Base-by-base conservation (phyloP, 192 early-diverging fungal species). In the Backusella circina region DNA sequence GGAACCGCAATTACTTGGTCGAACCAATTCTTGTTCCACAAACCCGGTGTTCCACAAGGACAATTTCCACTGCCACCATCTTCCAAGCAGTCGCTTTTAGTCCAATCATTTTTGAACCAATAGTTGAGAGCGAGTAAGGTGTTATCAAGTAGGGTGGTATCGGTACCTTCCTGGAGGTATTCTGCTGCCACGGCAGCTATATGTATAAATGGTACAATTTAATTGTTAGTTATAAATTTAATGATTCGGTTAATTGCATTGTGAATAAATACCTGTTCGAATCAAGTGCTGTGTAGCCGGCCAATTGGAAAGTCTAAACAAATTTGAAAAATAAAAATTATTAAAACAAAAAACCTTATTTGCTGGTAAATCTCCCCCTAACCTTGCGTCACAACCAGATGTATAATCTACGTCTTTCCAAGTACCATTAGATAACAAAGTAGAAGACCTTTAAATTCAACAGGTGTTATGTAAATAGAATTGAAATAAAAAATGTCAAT, bases 11-110 rank as follows among this genome's bases (percentile, higher is more conserved):
- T 66, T 8, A 76, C 72, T 44, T 79, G 72, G 28, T 67, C 72
- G 35, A 68, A 79, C 77, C 77, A 79, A 35, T 79, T 79, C 16
- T 73, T 74, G n/a, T 74, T 79, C 77, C 77, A 79, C 23, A 79
- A 51, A 15, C 77, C 77, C 4, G 77, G 77, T 9, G 77, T 79
- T 28, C 77, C 77, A 70, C 77, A 79, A 41, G 72, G 72, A 32
- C 77, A 79, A 10, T 71, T 67, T n/a, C 28, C 47, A 18, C 44
- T 65, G 3, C 77, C 77, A 26, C 77, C 77, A 3, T 38, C 28
- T 31, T 35, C 30, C 16, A 78, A 15, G 32, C 77, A 78, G 7
- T 37, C 44, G 38, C 13, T 31, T 12, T 65, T 21, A 2, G 32
- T 21, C 21, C 67, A 78, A 26, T 78, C 71, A 38, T 78, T 78